Conservation (phyloP, 257 asterid species). For the Solanum infundibuliforme region DNA sequence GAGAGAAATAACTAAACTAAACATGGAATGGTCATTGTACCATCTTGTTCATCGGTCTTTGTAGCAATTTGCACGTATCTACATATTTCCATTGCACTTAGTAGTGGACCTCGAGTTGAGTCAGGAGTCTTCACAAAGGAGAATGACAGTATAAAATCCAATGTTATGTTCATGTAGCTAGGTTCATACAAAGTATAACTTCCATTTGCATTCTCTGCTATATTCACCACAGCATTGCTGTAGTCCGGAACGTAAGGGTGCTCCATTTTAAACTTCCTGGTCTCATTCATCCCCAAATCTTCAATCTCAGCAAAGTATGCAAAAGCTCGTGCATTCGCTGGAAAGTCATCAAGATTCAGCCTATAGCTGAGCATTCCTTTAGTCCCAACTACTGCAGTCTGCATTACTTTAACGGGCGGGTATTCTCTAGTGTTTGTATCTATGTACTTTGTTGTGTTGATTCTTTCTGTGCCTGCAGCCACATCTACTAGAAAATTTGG, state of each 20-base stretch:
- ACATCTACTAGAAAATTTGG: constrained; percentile 88
- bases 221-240: constrained; percentile 89
- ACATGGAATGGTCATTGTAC: constrained; percentile 18
- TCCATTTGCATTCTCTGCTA: constrained; percentile 92
- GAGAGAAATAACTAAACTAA: not conserved
- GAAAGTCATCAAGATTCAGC: constrained; percentile 82
- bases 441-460: constrained; percentile 49
- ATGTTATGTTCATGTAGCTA: constrained; percentile 81
- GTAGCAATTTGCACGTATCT: constrained; percentile 59
- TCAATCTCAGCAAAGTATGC: constrained; percentile 92
- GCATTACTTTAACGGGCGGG: constrained; percentile 94
- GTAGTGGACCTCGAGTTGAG: constrained; percentile 70
- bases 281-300: constrained; percentile 53
- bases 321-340: constrained; percentile 82
- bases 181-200: constrained; percentile 86
- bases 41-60: constrained; percentile 65
- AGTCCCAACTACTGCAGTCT: constrained; percentile 83
- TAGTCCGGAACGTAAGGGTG: constrained; percentile 71
- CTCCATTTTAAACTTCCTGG: constrained; percentile 73
- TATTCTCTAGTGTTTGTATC: constrained; percentile 75
- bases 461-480: constrained; percentile 83
- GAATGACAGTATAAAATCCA: constrained; percentile 75
- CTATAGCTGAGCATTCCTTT: constrained; percentile 65
- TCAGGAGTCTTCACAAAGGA: constrained; percentile 64
- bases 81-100: constrained; percentile 85